These are phyloP conservation scores for Ceratobasidium sp. DNA, from an alignment of 1,284 basidiomycete species.

Conservation along the genomic window DNA sequence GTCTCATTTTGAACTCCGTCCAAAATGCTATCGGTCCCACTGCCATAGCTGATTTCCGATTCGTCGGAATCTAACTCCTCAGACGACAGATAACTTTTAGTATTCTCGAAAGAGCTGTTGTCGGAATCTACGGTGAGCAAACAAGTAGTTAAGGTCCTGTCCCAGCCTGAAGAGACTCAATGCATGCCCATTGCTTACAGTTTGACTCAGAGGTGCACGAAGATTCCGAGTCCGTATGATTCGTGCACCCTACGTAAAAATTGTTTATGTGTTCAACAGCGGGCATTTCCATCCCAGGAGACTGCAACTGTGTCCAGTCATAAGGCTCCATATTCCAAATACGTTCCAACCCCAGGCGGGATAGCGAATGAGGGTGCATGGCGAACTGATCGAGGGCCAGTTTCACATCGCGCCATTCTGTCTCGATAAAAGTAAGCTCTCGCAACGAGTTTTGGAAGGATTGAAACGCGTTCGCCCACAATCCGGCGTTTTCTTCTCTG, in stretches of 20 bases:
- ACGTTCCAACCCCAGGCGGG: not conserved
- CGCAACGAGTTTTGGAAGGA: not conserved
- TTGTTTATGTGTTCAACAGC: too few relatives aligned
- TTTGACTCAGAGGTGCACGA: not conserved
- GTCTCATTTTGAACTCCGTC: too few relatives aligned
- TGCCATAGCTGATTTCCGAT: slow-evolving; percentile 2
- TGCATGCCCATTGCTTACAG: slow-evolving; percentile 1
- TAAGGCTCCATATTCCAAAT: not conserved
- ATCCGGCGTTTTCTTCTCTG: not conserved
- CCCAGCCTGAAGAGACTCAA: too few relatives aligned
- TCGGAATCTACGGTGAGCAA: not conserved
- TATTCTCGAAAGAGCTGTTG: not conserved
- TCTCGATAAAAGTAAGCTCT: not conserved
- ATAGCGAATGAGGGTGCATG: not conserved
- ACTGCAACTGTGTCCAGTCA: not conserved
- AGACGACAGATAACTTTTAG: not conserved
- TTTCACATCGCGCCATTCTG: not conserved
- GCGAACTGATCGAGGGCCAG: not conserved
- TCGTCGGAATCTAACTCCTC: slow-evolving; percentile 4
- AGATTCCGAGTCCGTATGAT: too few relatives aligned
- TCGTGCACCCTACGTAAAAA: not conserved
- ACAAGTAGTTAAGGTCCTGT: too few relatives aligned
- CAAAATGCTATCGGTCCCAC: too few relatives aligned
- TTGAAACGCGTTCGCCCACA: not conserved
- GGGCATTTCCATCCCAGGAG: not conserved